Base-by-base conservation (phyloP, 2,329 filamentous ascomycete species). In the Trichoderma semiorbis region DNA sequence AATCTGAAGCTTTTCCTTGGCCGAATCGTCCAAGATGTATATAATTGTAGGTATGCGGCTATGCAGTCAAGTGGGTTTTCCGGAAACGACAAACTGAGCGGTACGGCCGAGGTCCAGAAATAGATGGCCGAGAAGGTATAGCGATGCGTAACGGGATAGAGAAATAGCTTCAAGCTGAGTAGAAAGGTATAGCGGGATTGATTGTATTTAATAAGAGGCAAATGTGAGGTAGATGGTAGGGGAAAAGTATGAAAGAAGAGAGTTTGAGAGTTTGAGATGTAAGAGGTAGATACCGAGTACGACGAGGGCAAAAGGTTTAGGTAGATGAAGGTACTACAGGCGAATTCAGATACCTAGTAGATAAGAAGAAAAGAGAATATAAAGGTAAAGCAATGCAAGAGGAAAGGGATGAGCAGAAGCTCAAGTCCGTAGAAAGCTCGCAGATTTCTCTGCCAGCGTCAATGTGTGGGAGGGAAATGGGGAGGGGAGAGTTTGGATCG, bases 401-500 rank as follows among this genome's bases (percentile, higher is more conserved):
- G 47, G 11, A 24, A 26, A 8, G 2, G 39, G 62, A 30, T 50
- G 62, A 50, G 62, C 62, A 30, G 47, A 36, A 67, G 55, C 43
- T 26, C 43, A 36, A 36, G 43, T 24, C 50, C 36, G 28, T 55
- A 14, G 47, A 61, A 24, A 69, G 67, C 66, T 69, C 30, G 24
- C 34, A 50, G 69, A 32, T 47, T 50, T 58, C 61, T 65, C 30
- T 57, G 34, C 43, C 24, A 28, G 69, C 61, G 72, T 67, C 30
- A 63, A 66, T 57, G 69, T 71, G 47, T 73, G 72, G 63, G 69
- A 73, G 57, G 18, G 39, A 43, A 57, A 69, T 43, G 58, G 64
- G 50, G 60, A 69, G 57, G 71, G 65, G 43, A 57, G 69, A 64
- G 60, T 55, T 47, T 47, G 39, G 71, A 70, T 62, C 50, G 60